Evolutionary conservation across 2,329 filamentous ascomycete species (phyloP).

Genomic region (Peltaster fructicola): DNA sequence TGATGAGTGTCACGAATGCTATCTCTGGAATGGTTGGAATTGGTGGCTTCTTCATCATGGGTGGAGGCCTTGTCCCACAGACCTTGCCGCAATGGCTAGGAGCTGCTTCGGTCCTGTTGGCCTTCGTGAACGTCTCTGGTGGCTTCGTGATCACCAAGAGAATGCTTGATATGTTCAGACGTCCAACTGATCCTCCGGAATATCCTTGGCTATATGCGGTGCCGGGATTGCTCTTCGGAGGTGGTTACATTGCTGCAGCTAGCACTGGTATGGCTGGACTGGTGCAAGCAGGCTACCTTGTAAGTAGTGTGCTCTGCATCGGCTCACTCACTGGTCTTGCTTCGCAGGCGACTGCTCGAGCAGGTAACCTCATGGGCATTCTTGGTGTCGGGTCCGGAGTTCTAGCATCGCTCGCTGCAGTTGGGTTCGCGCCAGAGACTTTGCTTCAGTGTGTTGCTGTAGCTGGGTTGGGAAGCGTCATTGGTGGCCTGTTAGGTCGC

Average conservation of each 20-base stretch:
- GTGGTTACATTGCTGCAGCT: slow-evolving; percentile 63
- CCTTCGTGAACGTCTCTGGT: slow-evolving; percentile 76
- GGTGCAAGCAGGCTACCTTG: slow-evolving; percentile 73
- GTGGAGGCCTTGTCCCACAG: slow-evolving; percentile 58
- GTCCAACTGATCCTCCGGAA: slow-evolving; percentile 70
- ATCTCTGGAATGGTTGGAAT: slow-evolving; percentile 82
- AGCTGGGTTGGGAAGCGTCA: slow-evolving; percentile 51
- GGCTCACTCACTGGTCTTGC: slow-evolving; percentile 66
- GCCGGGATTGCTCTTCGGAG: slow-evolving; percentile 59
- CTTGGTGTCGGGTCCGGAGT: slow-evolving; percentile 72
- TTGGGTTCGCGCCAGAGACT: slow-evolving; percentile 62
- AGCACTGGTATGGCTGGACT: slow-evolving; percentile 68
- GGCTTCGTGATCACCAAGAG: slow-evolving; percentile 85
- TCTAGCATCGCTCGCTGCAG: slow-evolving; percentile 63
- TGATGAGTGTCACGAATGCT: slow-evolving; percentile 89
- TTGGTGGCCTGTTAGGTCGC: slow-evolving; percentile 61
- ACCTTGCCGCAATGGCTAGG: slow-evolving; percentile 67
- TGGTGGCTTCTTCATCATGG: slow-evolving; percentile 76
- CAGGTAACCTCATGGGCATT: slow-evolving; percentile 74
- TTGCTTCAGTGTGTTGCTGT: slow-evolving; percentile 64
- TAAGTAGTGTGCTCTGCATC: slow-evolving; percentile 72
- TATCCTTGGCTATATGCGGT: slow-evolving; percentile 77
- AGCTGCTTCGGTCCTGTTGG: slow-evolving; percentile 61
- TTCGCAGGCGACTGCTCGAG: slow-evolving; percentile 64
- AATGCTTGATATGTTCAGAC: slow-evolving; percentile 85